Percentiles rank a stretch among this genome's conserved stretches.
Evolutionary conservation across 805 yeast species (phyloP).

Genomic region (Ogataea methylovora): DNA sequence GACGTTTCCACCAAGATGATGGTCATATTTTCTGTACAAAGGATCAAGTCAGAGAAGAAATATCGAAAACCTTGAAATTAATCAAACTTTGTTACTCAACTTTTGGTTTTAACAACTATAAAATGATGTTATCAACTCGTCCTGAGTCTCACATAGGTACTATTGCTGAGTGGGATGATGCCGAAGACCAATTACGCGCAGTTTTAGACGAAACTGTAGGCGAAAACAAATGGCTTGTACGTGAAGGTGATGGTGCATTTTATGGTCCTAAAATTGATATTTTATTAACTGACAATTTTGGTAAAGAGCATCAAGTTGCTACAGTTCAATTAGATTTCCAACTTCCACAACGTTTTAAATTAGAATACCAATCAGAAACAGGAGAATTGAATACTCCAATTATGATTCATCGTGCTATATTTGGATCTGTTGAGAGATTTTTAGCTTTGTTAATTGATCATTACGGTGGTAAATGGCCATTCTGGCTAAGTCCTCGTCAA

Average conservation of each 20-base stretch:
- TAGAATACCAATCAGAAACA: slow-evolving; percentile 54
- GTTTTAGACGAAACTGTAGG: slow-evolving; percentile 51
- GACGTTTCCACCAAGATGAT: slow-evolving; percentile 96
- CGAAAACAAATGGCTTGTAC: slow-evolving; percentile 50
- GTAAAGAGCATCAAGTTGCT: slow-evolving; percentile 87
- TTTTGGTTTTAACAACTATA: slow-evolving; percentile 54
- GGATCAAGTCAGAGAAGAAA: slow-evolving; percentile 71
- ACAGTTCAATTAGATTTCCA: slow-evolving; percentile 95
- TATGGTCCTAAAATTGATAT: slow-evolving; percentile 97
- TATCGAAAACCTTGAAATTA: slow-evolving; percentile 60
- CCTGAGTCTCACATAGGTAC: slow-evolving; percentile 78
- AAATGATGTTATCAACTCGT: slow-evolving; percentile 74
- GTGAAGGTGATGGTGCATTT: slow-evolving; percentile 94
- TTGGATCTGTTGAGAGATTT: slow-evolving; percentile 91
- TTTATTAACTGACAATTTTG: slow-evolving; percentile 68
- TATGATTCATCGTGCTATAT: slow-evolving; percentile 93
- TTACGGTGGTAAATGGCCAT: slow-evolving; percentile 92
- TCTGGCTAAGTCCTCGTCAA: slow-evolving; percentile 93
- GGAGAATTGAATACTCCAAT: slow-evolving; percentile 63
- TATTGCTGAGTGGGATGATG: slow-evolving; percentile 68
- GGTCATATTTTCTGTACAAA: slow-evolving; percentile 90
- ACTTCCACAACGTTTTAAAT: slow-evolving; percentile 75
- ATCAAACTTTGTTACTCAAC: slow-evolving; percentile 67
- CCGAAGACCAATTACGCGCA: slow-evolving; percentile 58
- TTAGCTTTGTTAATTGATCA: slow-evolving; percentile 87